These are phyloP conservation scores for Zygosaccharomyces bailii DNA, from an alignment of 805 yeast species.

Conservation along the genomic window DNA sequence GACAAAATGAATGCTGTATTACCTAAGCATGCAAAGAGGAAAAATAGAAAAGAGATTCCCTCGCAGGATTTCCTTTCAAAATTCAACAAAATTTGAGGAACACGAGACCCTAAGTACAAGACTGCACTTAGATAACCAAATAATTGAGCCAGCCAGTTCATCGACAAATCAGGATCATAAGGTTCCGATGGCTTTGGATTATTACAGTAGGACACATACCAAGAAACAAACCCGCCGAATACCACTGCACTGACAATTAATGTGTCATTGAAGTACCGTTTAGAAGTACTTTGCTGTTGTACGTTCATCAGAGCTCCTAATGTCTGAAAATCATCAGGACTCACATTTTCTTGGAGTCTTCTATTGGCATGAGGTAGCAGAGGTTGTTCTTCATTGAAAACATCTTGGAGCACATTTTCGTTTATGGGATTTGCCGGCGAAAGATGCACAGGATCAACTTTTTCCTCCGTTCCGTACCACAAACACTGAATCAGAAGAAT, in stretches of 20 bases:
- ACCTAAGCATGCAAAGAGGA: conserved; percentile 92
- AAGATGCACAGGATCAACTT: conserved; percentile 70
- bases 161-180: conserved; percentile 44
- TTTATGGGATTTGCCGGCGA: conserved; percentile 85
- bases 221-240: conserved; percentile 79
- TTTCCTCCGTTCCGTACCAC: conserved; percentile 58
- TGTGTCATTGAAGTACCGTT: conserved; percentile 31
- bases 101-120: conserved; percentile 78
- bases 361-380: conserved; percentile 16
- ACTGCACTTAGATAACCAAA: conserved; percentile 80
- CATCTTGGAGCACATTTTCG: conserved; percentile 59
- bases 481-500: conserved; percentile 81
- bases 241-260: conserved; percentile 66
- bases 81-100: conserved; percentile 88
- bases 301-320: conserved; percentile 12
- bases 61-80: conserved; percentile 87
- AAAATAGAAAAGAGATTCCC: conserved; percentile 90
- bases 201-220: conserved; percentile 64
- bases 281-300: conserved; percentile 18
- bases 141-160: conserved; percentile 76
- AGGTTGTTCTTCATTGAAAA: conserved; percentile 37
- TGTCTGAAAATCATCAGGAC: conserved; percentile 10
- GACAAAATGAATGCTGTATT: conserved; percentile 87
- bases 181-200: conserved; percentile 34
- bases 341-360: background rate